Evolutionary conservation across 768 basidiomycete genomes (phyloP), one percentile per base, ranked within the genome.

Genomic region (Suillus plorans): DNA sequence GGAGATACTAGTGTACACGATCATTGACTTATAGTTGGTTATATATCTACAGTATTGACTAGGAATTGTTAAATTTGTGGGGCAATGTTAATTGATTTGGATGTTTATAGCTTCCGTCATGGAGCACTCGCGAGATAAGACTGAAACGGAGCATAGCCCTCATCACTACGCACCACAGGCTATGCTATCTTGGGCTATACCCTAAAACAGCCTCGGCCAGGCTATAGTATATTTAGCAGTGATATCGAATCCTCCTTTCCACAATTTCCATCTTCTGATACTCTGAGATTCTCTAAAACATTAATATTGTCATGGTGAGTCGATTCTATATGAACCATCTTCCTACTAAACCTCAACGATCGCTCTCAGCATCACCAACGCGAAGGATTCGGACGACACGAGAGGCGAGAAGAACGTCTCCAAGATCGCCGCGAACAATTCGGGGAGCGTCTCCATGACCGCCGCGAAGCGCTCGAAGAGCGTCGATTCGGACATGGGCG

Each of bases 391-490:
- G 67, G 66, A 0, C 57, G 12, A 10, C 68, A 45, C 20, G 55
- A 74, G 22, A 52, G 64, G 3, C 60, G 49, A 47, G 55, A 4
- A 39, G 71, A 72, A 12, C 62, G 25, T 55, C 2, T 34, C 69
- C 25, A 52, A 42, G 69, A 67, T 0, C 58, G 9, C 9, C 68
- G 56, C 18, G 59, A 74, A 31, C 52, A 64, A 2, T 56, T 44
- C 47, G 60, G 3, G 22, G 69, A 74, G 13, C 62, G 37, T 13
- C 28, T 31, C 67, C 12, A 55, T 41, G 69, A 65, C 0, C 57
- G 12, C 12, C 68, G 53, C 10, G 58, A 74, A 44, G 52, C 66
- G 7, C 58, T 39, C 52, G 60, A 5, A 22, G 69, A 74, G n/a
- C 64, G 34, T 18, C 36, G 56, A 1, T 63, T 22, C 13, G 47